Conservation (phyloP, 768 basidiomycete genomes). For the Polyporus arcularius region DNA sequence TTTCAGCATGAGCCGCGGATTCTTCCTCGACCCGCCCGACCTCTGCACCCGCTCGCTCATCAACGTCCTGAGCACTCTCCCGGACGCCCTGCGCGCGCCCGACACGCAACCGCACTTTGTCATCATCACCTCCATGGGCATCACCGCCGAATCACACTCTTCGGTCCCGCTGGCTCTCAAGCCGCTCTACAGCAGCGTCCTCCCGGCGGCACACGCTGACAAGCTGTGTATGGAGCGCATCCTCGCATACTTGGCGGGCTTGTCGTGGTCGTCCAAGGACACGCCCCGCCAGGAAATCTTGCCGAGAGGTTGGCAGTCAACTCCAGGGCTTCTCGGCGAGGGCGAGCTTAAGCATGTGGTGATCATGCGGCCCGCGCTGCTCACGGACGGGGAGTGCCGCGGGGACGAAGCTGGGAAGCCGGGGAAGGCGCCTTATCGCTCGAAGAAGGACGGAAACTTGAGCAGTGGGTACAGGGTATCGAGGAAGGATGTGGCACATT, state of each 20-base stretch:
- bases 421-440: constrained; percentile 42
- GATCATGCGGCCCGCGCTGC: constrained; percentile 56
- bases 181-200: constrained; percentile 48
- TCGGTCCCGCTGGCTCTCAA: constrained; percentile 50
- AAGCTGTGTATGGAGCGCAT: constrained; percentile 62
- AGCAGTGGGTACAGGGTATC: constrained; percentile 51
- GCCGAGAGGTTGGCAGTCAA: constrained; percentile 44
- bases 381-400: constrained; percentile 59
- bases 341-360: constrained; percentile 48
- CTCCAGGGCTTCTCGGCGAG: constrained; percentile 40
- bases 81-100: constrained; percentile 31
- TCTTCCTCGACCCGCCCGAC: constrained; percentile 50
- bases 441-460: constrained; percentile 33
- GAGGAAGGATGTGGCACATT: constrained; percentile 66
- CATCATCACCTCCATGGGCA: constrained; percentile 52
- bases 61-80: constrained; percentile 58
- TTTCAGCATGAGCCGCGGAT: constrained; percentile 45
- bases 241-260: constrained; percentile 48
- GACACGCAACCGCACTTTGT: constrained; percentile 50
- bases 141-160: constrained; percentile 46
- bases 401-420: constrained; percentile 31
- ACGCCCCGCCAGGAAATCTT: constrained; percentile 42
- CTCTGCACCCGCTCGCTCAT: constrained; percentile 60
- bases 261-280: constrained; percentile 52
- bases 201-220: constrained; percentile 54